These are phyloP conservation scores for Candida golubevii DNA, from an alignment of 805 yeast genomes.

Conservation along the genomic window DNA sequence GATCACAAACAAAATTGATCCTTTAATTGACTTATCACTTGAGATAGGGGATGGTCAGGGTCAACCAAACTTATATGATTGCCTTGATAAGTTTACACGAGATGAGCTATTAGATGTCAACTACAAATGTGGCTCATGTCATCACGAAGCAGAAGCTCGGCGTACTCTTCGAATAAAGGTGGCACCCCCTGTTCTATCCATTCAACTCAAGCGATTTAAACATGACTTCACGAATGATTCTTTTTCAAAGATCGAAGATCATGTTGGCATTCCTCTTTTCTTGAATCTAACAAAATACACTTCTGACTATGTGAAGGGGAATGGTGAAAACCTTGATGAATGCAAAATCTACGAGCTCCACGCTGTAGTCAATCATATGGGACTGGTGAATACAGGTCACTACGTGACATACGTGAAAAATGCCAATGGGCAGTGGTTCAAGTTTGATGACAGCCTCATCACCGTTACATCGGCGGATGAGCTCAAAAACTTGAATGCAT, in stretches of 20 bases:
- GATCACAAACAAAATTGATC: constrained; percentile 72
- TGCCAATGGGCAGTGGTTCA: constrained; percentile 78
- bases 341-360: constrained; percentile 68
- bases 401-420: constrained; percentile 76
- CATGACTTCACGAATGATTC: constrained; percentile 46
- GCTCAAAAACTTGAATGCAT: constrained; percentile 72
- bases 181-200: constrained; percentile 72
- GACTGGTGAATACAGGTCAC: constrained; percentile 94
- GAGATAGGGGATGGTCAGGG: constrained; percentile 47
- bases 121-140: constrained; percentile 69
- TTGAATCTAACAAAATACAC: constrained; percentile 67
- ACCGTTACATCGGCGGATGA: constrained; percentile 59
- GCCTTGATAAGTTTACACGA: constrained; percentile 73
- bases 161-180: constrained; percentile 67
- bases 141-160: constrained; percentile 53
- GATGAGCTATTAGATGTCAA: constrained; percentile 71
- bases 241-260: constrained; percentile 70
- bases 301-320: constrained; percentile 10
- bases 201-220: constrained; percentile 80
- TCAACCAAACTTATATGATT: constrained; percentile 46
- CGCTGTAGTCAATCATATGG: constrained; percentile 85
- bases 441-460: constrained; percentile 85
- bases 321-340: constrained; percentile 19
- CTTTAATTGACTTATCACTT: constrained; percentile 82
- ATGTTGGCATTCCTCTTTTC: constrained; percentile 66